These are phyloP conservation scores for Candida smagusa DNA, from an alignment of 1,139 yeast species.

Conservation along the genomic window DNA sequence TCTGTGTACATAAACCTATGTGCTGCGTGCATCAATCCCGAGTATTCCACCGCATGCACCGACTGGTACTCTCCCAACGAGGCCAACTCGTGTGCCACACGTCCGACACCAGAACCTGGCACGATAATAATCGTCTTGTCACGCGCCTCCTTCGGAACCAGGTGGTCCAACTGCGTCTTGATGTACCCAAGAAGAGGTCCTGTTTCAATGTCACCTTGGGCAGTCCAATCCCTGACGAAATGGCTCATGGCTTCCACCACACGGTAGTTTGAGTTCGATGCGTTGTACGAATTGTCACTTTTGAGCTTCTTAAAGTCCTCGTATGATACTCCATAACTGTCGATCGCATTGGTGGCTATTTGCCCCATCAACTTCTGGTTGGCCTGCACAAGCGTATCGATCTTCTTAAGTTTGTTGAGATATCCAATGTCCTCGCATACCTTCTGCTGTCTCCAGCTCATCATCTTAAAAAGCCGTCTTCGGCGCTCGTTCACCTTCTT, in stretches of 20 bases:
- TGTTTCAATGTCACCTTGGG: slow-evolving; percentile 43
- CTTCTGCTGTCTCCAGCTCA: slow-evolving; percentile 56
- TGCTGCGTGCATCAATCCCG: slow-evolving; percentile 66
- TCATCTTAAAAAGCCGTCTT: slow-evolving; percentile 41
- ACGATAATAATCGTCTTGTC: slow-evolving; percentile 50
- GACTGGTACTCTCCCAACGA: slow-evolving; percentile 29
- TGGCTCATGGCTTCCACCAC: slow-evolving; percentile 75
- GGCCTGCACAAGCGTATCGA: slow-evolving; percentile 41
- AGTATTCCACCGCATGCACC: slow-evolving; percentile 70
- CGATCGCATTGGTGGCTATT: slow-evolving; percentile 41
- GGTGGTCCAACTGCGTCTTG: slow-evolving; percentile 22
- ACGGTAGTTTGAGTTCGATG: slow-evolving; percentile 43
- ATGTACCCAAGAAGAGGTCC: slow-evolving; percentile 53
- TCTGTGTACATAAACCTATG: slow-evolving; percentile 51
- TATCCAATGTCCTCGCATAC: slow-evolving; percentile 56
- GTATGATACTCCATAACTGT: slow-evolving; percentile 35
- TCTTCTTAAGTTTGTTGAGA: slow-evolving; percentile 43
- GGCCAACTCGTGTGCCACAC: slow-evolving; percentile 64
- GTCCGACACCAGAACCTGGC: slow-evolving; percentile 81
- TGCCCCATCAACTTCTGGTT: slow-evolving; percentile 47
- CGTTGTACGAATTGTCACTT: slow-evolving; percentile 8
- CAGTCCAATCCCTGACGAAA: slow-evolving; percentile 70
- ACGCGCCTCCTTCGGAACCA: slow-evolving; percentile 23
- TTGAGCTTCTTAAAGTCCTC: slow-evolving; percentile 36
- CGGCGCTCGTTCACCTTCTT: slow-evolving; percentile 45